Evolutionary conservation across 345 rosid genomes (phyloP), one percentile per base, ranked within the genome.

Genomic region (Clarkia xantiana): DNA sequence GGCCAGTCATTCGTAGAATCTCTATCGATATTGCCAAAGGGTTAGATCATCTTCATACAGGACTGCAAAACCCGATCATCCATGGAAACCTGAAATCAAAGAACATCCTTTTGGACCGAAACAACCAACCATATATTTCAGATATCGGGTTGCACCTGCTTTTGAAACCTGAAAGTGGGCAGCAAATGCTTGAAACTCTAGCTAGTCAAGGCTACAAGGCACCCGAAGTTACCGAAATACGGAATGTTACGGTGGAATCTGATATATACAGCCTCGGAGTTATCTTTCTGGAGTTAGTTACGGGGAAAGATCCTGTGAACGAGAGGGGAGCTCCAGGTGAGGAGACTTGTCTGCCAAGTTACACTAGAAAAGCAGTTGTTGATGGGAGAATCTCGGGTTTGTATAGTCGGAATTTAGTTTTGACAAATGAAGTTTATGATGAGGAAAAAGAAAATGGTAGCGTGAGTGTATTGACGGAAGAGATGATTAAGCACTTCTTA

Each of bases 51-150:
- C 94, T 90, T 14, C 94, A 85, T 44, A 69, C 79, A 16, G 82
- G 79, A 60, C 65, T 77, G 29, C 75, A 64, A 38, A 79, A 64
- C 55, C 80, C 82, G 3, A 3, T 82, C 8, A 56, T 79, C 65
- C 95, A 89, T 39, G 97, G 95, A 41, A 85, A 89, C 63, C 65
- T 89, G 10, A 85, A 85, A 71, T 80, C 95, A 1, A 85, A 85
- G 63, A 89, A 89, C 57, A 57, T 89, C 50, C 64, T 84, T 25
- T 52, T 80, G 66, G 80, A 68, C 60, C 73, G 76, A 9, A 68
- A 55, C 68, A 64, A 60, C 54, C 62, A 59, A 12, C 88, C 97
- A 6, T 63, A 43, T 44, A 22, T 90, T 43, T 83, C 95, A 0
- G 97, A 90, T 61, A 81, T 67, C 15, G 81, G 94, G 16, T 53